Conservation (phyloP, 2,329 filamentous ascomycete genomes). For the Fonsecaea erecta region DNA sequence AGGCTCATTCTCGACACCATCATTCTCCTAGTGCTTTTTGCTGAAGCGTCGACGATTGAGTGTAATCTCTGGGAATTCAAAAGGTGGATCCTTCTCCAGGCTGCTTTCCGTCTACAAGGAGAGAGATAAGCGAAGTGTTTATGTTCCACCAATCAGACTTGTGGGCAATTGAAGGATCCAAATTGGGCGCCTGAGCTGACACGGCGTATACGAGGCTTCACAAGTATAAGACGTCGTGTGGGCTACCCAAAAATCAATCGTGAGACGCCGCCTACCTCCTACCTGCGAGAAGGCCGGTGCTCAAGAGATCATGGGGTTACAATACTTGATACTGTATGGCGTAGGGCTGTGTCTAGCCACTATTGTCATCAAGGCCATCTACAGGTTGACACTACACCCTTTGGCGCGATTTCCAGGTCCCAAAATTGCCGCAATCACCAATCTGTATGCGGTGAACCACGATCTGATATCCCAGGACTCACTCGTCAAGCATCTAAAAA, state of each 20-base stretch:
- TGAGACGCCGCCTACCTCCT: neutral
- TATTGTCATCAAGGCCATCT: slow-evolving; percentile 21
- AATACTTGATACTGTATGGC: neutral
- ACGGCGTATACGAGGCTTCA: neutral
- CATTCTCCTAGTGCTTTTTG: too few relatives aligned
- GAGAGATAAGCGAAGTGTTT: neutral
- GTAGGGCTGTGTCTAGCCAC: neutral
- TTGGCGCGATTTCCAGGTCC: slow-evolving; percentile 45
- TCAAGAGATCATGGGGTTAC: neutral
- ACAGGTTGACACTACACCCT: slow-evolving; percentile 43
- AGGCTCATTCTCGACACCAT: too few relatives aligned
- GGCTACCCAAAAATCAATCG: neutral
- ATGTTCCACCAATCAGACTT: neutral
- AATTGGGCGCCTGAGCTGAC: neutral
- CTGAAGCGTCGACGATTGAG: too few relatives aligned
- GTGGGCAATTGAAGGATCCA: neutral
- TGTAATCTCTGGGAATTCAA: too few relatives aligned
- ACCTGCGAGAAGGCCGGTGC: neutral
- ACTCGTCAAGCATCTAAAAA: slow-evolving; percentile 43
- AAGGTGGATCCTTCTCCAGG: too few relatives aligned
- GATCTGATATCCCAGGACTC: slow-evolving; percentile 40
- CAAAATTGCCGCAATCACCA: slow-evolving; percentile 40
- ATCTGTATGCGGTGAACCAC: slow-evolving; percentile 40
- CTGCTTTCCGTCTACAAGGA: too few relatives aligned
- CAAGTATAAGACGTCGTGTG: neutral